phyloP scores from a whole-genome alignment of 495 filamentous ascomycete species.

The Talaromyces trachyspermus region DNA sequence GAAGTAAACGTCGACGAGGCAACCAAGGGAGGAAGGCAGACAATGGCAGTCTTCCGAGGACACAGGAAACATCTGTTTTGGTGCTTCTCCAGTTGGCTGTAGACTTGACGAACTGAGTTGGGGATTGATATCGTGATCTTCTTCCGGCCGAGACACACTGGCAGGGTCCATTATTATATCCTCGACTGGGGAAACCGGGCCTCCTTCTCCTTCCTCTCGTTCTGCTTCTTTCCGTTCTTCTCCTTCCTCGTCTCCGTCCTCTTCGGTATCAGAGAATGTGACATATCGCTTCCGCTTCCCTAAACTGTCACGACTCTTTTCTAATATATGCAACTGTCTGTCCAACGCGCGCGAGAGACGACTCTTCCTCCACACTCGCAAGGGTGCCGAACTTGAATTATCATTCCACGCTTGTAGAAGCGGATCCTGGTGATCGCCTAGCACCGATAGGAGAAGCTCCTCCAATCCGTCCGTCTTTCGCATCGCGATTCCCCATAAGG shows the following conservation, averaged over 20 bases:
- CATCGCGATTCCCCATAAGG: constrained; percentile 36
- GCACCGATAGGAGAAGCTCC: constrained; percentile 34
- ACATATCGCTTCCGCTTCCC: constrained; percentile 14
- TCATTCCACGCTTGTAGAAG: background rate
- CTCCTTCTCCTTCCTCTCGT: background rate
- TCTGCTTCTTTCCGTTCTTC: too few relatives aligned
- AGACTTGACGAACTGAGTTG: background rate
- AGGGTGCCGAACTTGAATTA: background rate
- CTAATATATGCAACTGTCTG: background rate
- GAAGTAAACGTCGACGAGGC: constrained; percentile 66
- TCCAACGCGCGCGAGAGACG: background rate
- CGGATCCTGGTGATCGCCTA: constrained; percentile 13
- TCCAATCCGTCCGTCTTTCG: constrained; percentile 36
- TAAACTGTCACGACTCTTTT: constrained; percentile 1
- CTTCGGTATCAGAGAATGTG: background rate
- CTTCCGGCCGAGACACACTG: background rate
- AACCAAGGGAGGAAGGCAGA: constrained; percentile 36
- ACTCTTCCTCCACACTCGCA: background rate
- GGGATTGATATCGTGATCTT: background rate
- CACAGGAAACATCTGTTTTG: background rate
- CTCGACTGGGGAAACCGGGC: background rate
- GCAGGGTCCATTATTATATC: background rate
- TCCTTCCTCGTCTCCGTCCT: constrained; percentile 11
- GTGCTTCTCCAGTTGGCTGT: background rate
- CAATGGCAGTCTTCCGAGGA: background rate